Percentiles rank a stretch among this genome's conserved stretches.
Evolutionary conservation across 306 rosid genomes (phyloP).

Genomic region (Inga laurina): DNA sequence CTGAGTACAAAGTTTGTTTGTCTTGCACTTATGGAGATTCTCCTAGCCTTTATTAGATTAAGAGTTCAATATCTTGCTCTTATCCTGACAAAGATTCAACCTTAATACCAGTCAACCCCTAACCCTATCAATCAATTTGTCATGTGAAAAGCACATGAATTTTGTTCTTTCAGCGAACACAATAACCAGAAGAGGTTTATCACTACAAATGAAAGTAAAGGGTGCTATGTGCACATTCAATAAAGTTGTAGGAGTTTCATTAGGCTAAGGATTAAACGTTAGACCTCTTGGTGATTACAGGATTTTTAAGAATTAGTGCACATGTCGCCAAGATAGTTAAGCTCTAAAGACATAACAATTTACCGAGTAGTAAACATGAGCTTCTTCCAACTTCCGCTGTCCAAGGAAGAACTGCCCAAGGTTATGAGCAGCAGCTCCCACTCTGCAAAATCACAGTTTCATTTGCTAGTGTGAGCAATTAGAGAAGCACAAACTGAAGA

Average conservation of each 20-base stretch:
- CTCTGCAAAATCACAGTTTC: conserved; percentile 52
- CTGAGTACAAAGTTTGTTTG: too few relatives aligned
- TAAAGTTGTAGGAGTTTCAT: conserved; percentile 2
- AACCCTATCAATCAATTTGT: too few relatives aligned
- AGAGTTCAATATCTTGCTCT: too few relatives aligned
- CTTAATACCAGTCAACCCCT: too few relatives aligned
- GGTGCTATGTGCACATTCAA: background rate
- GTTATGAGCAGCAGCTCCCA: conserved; percentile 84
- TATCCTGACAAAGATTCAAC: too few relatives aligned
- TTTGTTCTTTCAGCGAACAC: too few relatives aligned
- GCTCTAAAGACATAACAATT: conserved; percentile 1
- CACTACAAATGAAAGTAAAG: background rate
- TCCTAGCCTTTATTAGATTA: too few relatives aligned
- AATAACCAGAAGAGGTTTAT: too few relatives aligned
- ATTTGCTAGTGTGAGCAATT: conserved; percentile 12
- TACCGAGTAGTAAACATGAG: conserved; percentile 73
- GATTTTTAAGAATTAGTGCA: background rate
- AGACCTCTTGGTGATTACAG: background rate
- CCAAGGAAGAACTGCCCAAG: conserved; percentile 82
- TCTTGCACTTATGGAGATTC: too few relatives aligned
- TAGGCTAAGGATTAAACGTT: conserved; percentile 15
- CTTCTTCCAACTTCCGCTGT: conserved; percentile 73
- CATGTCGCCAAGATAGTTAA: background rate
- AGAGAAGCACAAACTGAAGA: conserved; percentile 1
- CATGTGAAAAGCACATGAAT: too few relatives aligned